Percentiles rank a stretch among this genome's conserved stretches.
phyloP scores from a whole-genome alignment of 208 protist genomes.

The Crithidia fasciculata region DNA sequence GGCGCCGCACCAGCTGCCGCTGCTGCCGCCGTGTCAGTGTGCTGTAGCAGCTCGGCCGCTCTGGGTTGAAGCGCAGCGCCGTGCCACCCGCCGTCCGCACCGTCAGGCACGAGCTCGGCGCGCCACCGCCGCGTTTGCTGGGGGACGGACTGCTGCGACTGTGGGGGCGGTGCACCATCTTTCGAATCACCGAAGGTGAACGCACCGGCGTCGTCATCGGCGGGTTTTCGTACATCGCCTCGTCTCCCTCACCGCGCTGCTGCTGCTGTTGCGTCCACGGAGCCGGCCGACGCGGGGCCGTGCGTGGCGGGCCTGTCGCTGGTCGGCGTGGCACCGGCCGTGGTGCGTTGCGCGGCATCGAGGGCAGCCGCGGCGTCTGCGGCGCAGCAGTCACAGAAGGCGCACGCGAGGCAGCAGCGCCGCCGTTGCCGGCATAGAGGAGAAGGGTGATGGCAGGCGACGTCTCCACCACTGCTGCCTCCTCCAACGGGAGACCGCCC shows the following conservation, averaged over 20 bases:
- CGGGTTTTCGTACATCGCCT: not conserved
- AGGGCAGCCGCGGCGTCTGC: conserved; percentile 15
- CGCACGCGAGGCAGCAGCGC: not conserved
- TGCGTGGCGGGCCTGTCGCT: conserved; percentile 12
- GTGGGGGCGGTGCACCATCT: conserved; percentile 4
- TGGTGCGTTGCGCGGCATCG: conserved; percentile 9
- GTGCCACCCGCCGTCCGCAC: not conserved
- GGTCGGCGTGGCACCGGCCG: conserved; percentile 7
- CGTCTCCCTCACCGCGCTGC: not conserved
- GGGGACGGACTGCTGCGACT: not conserved
- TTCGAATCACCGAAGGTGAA: conserved; percentile 7
- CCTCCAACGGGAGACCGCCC: conserved; percentile 28
- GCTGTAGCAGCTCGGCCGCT: conserved; percentile 35
- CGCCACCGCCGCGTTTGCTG: not conserved
- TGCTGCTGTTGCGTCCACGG: conserved; percentile 8
- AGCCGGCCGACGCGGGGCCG: conserved; percentile 4
- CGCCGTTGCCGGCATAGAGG: conserved; percentile 17
- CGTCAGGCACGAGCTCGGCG: not conserved
- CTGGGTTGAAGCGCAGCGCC: conserved; percentile 2
- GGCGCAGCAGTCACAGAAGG: not conserved
- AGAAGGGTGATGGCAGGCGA: conserved; percentile 28
- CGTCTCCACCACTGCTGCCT: conserved; percentile 17
- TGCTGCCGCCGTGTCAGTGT: conserved; percentile 39
- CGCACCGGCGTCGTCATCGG: not conserved
- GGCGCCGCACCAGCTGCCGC: conserved; percentile 35